A percentile compares a stretch with the other conserved stretches of the same genome.
These are phyloP conservation scores for Nakazawaea molendinolei DNA, from an alignment of 805 yeast genomes.

Conservation along the genomic window DNA sequence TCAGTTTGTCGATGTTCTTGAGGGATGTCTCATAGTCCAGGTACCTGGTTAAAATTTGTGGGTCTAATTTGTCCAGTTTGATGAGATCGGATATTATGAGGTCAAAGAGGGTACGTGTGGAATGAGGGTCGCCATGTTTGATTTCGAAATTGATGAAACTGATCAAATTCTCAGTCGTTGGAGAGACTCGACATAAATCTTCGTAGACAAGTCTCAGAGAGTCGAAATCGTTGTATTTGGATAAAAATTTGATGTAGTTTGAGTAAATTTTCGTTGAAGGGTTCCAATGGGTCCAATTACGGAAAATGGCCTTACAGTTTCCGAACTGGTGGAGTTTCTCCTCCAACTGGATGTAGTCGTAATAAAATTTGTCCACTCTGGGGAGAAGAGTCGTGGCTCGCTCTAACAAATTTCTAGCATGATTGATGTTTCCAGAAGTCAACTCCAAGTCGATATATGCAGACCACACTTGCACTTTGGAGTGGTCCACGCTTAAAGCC, in stretches of 20 bases:
- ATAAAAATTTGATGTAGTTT: conserved; percentile 67
- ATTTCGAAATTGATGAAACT: conserved; percentile 73
- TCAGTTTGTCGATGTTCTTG: conserved; percentile 55
- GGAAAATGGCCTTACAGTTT: conserved; percentile 60
- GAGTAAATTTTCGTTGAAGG: conserved; percentile 67
- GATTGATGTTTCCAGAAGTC: conserved; percentile 66
- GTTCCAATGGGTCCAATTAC: conserved; percentile 76
- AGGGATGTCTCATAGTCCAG: conserved; percentile 61
- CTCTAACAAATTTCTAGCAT: conserved; percentile 80
- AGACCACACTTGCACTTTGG: conserved; percentile 80
- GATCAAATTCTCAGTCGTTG: conserved; percentile 56
- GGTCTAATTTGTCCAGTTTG: conserved; percentile 24
- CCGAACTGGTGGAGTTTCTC: conserved; percentile 62
- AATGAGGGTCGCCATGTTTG: conserved; percentile 35
- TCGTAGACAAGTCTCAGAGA: conserved; percentile 55
- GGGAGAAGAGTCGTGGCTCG: conserved; percentile 74
- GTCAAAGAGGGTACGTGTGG: conserved; percentile 60
- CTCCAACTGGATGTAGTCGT: conserved; percentile 71
- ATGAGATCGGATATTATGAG: conserved; percentile 52
- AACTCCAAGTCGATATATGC: conserved; percentile 77
- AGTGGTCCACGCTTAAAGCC: conserved; percentile 69
- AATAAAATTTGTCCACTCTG: conserved; percentile 81
- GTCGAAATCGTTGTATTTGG: conserved; percentile 44
- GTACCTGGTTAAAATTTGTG: conserved; percentile 44
- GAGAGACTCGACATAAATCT: conserved; percentile 47